phyloP scores from a whole-genome alignment of 129 eudicot genomes.

The Dittrichia graveolens region DNA sequence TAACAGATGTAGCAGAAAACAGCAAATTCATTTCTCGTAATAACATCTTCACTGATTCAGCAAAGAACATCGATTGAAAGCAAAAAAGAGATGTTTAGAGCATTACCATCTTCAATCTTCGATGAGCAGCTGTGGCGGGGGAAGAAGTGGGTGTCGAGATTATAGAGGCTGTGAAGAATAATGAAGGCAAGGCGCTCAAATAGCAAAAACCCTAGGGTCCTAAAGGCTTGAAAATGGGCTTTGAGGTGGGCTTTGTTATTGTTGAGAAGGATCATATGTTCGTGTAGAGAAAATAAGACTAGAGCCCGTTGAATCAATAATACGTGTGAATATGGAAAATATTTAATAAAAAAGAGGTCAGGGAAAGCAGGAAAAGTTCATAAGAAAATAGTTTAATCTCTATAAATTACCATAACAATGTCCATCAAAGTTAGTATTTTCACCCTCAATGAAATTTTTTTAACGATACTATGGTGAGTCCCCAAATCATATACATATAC shows the following conservation, averaged over 20 bases:
- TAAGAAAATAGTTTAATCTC: no score
- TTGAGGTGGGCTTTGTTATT: conserved; percentile 16
- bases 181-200: conserved; percentile 19
- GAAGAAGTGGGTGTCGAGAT: background rate
- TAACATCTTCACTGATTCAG: background rate
- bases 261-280: background rate
- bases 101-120: conserved; percentile 25
- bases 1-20: background rate
- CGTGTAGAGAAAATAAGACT: no score
- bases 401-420: no score
- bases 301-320: background rate
- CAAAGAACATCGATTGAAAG: background rate
- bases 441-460: no score
- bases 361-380: no score
- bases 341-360: no score
- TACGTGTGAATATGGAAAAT: no score
- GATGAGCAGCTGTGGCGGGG: conserved; percentile 17
- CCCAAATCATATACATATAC: no score
- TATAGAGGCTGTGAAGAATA: conserved; percentile 13
- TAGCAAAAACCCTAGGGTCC: conserved; percentile 42
- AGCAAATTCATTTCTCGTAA: background rate
- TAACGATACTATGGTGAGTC: no score
- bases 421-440: no score
- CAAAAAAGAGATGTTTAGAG: background rate
- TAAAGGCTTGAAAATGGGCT: conserved; percentile 16